phyloP scores from a whole-genome alignment of 208 protist species.

The Leptomonas pyrrhocoris region DNA sequence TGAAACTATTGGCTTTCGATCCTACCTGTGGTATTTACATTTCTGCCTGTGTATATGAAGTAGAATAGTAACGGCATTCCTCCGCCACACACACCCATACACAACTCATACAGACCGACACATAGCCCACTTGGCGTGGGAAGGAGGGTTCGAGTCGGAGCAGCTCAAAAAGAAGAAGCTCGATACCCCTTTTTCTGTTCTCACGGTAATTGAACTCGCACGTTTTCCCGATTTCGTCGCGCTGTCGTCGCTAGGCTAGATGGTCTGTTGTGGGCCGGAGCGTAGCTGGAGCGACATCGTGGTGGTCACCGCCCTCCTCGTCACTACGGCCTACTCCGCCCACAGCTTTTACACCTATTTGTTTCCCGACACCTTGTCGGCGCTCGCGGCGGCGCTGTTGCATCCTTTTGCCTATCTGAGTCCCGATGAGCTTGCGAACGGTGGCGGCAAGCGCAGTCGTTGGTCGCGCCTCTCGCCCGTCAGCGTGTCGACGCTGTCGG shows the following conservation, averaged over 20 bases:
- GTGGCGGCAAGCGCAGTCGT: neutral
- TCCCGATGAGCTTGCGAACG: constrained; percentile 15
- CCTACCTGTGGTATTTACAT: too few relatives aligned
- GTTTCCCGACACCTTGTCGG: constrained; percentile 66
- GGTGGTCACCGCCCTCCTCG: constrained; percentile 58
- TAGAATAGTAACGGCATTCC: too few relatives aligned
- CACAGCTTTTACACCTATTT: constrained; percentile 81
- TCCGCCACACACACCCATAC: neutral
- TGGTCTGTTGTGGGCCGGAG: constrained; percentile 35
- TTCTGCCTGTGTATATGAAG: too few relatives aligned
- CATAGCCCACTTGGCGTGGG: too few relatives aligned
- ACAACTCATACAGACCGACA: neutral
- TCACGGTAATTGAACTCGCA: neutral
- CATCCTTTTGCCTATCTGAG: constrained; percentile 27
- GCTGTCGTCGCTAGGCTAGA: neutral
- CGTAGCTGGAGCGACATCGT: constrained; percentile 55
- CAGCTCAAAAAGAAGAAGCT: too few relatives aligned
- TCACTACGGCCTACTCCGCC: constrained; percentile 68
- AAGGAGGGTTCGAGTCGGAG: too few relatives aligned
- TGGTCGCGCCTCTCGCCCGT: constrained; percentile 26
- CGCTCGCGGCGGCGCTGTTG: constrained; percentile 24
- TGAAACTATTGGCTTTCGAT: too few relatives aligned
- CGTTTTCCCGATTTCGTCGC: neutral
- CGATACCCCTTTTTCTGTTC: too few relatives aligned
- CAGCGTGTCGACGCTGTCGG: constrained; percentile 7